phyloP scores from a whole-genome alignment of 73 alveolate species.

The Tetrahymena elliotti region DNA sequence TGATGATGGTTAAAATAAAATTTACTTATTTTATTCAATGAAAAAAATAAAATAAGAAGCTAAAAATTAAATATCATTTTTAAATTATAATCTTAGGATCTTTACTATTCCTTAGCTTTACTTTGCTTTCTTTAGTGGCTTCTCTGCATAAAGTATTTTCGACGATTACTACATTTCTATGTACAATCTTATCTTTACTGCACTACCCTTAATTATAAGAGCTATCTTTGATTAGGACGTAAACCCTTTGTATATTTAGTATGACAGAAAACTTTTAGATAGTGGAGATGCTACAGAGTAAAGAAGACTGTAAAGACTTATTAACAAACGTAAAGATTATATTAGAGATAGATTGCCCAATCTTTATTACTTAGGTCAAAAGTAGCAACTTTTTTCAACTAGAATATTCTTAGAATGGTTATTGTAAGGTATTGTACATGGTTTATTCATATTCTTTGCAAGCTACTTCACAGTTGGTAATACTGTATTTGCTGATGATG shows the following conservation, averaged over 20 bases:
- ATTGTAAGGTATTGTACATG: slow-evolving; percentile 51
- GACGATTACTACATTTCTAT: slow-evolving; percentile 54
- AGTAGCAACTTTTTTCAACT: slow-evolving; percentile 47
- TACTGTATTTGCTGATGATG: slow-evolving; percentile 12
- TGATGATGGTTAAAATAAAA: too few relatives aligned
- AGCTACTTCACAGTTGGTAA: slow-evolving; percentile 28
- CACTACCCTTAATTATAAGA: slow-evolving; percentile 46
- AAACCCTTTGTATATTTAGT: slow-evolving; percentile 1
- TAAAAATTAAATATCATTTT: too few relatives aligned
- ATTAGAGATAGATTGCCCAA: slow-evolving; percentile 25
- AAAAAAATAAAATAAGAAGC: too few relatives aligned
- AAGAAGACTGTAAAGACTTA: not conserved
- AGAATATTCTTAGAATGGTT: slow-evolving; percentile 57
- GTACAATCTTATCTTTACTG: slow-evolving; percentile 49
- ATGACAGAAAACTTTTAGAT: not conserved
- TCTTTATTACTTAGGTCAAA: slow-evolving; percentile 61
- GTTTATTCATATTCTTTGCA: slow-evolving; percentile 40
- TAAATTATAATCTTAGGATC: too few relatives aligned
- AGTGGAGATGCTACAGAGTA: slow-evolving; percentile 27
- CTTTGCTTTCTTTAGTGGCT: slow-evolving; percentile 51
- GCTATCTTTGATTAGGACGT: slow-evolving; percentile 58
- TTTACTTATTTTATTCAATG: not conserved
- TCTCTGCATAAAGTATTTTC: slow-evolving; percentile 51
- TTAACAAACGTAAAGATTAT: slow-evolving; percentile 12
- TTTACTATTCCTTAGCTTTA: slow-evolving; percentile 32